Conservation (phyloP, 2,329 filamentous ascomycete genomes). For the Pseudogymnoascus sp. region DNA sequence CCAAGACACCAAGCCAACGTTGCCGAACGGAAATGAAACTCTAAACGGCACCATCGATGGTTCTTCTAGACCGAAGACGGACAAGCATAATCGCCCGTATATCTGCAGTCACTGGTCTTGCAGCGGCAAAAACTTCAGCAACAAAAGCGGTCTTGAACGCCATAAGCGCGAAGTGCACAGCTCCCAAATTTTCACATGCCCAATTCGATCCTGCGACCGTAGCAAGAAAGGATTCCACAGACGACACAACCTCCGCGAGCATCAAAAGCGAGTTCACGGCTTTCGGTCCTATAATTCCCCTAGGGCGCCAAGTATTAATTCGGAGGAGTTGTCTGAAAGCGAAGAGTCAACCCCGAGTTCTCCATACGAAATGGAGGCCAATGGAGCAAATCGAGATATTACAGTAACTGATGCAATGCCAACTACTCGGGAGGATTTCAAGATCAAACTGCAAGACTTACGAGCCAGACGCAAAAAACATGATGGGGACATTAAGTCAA, state of each 20-base stretch:
- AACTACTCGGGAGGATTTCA: neutral
- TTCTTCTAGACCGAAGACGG: neutral
- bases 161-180: neutral
- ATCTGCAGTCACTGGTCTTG: neutral
- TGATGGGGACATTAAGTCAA: neutral
- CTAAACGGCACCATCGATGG: neutral
- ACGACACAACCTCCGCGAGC: neutral
- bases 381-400: neutral
- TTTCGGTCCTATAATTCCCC: neutral
- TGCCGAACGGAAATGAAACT: neutral
- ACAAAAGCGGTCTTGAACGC: neutral
- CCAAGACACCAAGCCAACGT: neutral
- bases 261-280: neutral
- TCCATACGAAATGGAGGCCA: neutral
- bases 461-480: neutral
- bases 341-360: neutral
- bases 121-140: neutral
- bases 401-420: neutral
- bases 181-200: neutral
- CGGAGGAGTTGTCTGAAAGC: neutral
- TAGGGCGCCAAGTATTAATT: neutral
- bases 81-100: neutral
- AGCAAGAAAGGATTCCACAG: neutral
- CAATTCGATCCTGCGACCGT: neutral
- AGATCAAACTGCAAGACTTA: neutral